These are phyloP conservation scores for Neurospora sp. DNA, from an alignment of 495 filamentous ascomycete genomes.

Conservation along the genomic window DNA sequence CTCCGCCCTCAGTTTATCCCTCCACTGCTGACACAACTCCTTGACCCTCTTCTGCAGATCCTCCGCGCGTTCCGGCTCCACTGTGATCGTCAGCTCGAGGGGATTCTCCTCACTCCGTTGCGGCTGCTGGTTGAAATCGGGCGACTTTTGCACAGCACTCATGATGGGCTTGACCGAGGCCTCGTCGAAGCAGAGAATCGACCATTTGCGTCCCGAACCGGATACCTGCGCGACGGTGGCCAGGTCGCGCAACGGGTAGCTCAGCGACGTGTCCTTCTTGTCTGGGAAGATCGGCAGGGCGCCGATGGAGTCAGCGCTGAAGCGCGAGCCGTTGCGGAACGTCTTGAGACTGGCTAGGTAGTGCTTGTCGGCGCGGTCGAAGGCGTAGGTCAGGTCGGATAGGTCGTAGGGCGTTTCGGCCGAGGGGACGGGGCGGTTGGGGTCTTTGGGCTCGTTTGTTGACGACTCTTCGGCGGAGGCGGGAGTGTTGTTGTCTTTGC, in stretches of 20 bases:
- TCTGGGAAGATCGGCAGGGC: conserved; percentile 50
- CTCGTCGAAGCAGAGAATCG: conserved; percentile 45
- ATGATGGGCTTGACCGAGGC: conserved; percentile 61
- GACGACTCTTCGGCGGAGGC: conserved; percentile 3
- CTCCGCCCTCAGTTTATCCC: conserved; percentile 45
- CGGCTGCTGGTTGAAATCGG: conserved; percentile 59
- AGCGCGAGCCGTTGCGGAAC: conserved; percentile 46
- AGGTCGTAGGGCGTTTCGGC: conserved; percentile 58
- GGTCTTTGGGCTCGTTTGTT: not conserved
- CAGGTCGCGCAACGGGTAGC: conserved; percentile 54
- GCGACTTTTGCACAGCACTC: conserved; percentile 56
- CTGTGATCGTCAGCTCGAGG: conserved; percentile 59
- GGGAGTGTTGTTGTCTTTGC: not conserved
- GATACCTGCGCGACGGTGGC: conserved; percentile 68
- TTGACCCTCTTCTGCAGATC: conserved; percentile 49
- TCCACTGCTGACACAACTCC: conserved; percentile 47
- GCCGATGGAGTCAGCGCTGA: conserved; percentile 60
- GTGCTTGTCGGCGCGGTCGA: conserved; percentile 44
- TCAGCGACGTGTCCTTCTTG: conserved; percentile 31
- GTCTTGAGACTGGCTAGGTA: conserved; percentile 55
- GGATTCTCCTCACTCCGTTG: conserved; percentile 57
- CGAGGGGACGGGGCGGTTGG: conserved; percentile 15
- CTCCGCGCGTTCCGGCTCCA: conserved; percentile 54
- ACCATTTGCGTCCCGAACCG: conserved; percentile 55
- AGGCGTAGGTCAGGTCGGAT: conserved; percentile 48